Evolutionary conservation across 768 basidiomycete species (phyloP), one percentile per base, ranked within the genome.

Genomic region (Panaeolus cyanescens): DNA sequence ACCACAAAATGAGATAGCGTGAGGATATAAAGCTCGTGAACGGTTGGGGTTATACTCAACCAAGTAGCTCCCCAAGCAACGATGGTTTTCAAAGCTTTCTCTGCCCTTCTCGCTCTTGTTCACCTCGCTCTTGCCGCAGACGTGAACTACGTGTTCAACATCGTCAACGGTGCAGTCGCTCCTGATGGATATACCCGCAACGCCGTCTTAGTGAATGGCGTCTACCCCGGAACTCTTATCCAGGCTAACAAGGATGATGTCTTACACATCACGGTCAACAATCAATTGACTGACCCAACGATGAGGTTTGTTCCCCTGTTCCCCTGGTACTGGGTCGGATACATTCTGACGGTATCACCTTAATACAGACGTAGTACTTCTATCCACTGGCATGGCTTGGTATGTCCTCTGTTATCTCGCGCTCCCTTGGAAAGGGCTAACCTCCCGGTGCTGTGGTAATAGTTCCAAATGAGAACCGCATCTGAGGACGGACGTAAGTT

Each of bases 401-500:
- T 76, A 59, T 33, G 67, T 50, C 33, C 33, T 17, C 28, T 7
- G 22, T 32, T 15, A 28, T 39, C 20, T 28, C 25, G 10, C 19
- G 4, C 9, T 28, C 22, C 32, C 33, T 8, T 25, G 22, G 32
- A n/a, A 39, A 36, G 4, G 20, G 2, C 32, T 57, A 54, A 25
- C 30, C 17, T 28, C 19, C 13, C 45, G 25, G 10, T 20, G 30
- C 17, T 59, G 9, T 59, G 39, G 39, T 40, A 31, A 50, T 37
- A 73, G 71, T 80, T 79, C 66, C 83, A 84, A 70, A 68, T 75
- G 53, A 69, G 75, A 33, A 78, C 79, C 5, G 79, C 78, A 4
- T 72, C 77, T 32, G 81, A 79, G 54, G 84, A 85, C 54, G 84
- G 45, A 50, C 45, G 45, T 50, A 30, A 2, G 45, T 50, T 12